Conservation (phyloP, 2,329 filamentous ascomycete genomes). For the Nothophoma quercina region DNA sequence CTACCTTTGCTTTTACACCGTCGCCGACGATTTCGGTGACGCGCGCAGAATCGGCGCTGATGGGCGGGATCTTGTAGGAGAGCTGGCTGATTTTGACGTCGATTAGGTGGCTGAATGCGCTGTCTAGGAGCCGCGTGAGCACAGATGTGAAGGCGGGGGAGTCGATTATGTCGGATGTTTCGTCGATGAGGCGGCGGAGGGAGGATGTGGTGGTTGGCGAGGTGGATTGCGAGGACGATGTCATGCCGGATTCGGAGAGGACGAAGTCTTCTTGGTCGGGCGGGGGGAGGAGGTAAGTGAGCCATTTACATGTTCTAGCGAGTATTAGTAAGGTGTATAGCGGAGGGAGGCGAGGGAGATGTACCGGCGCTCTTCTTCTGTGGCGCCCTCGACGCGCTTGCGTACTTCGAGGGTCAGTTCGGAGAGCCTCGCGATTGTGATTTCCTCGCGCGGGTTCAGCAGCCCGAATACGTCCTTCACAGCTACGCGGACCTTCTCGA, state of each 20-base stretch:
- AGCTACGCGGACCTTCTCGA: slow-evolving; percentile 81
- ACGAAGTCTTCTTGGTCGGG: slow-evolving; percentile 81
- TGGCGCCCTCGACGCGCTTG: slow-evolving; percentile 80
- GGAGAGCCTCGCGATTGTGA: slow-evolving; percentile 81
- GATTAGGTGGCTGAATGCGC: slow-evolving; percentile 83
- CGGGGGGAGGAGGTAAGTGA: slow-evolving; percentile 83
- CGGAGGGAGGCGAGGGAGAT: slow-evolving; percentile 10
- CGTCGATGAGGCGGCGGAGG: slow-evolving; percentile 86
- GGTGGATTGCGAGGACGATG: slow-evolving; percentile 48
- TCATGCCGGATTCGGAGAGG: slow-evolving; percentile 83
- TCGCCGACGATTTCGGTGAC: slow-evolving; percentile 62
- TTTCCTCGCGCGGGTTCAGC: slow-evolving; percentile 85
- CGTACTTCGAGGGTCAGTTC: slow-evolving; percentile 84
- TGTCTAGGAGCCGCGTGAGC: slow-evolving; percentile 83
- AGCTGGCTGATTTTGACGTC: slow-evolving; percentile 81
- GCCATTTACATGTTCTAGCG: slow-evolving; percentile 70
- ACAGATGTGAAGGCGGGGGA: slow-evolving; percentile 91
- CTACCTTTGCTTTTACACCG: slow-evolving; percentile 73
- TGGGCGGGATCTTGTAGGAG: slow-evolving; percentile 73
- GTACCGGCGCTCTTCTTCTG: slow-evolving; percentile 67
- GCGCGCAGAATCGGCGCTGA: slow-evolving; percentile 51
- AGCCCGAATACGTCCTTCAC: slow-evolving; percentile 90
- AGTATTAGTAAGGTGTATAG: slow-evolving; percentile 17
- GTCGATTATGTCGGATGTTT: slow-evolving; percentile 94
- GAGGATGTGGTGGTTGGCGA: slow-evolving; percentile 58